Conservation (phyloP, 73 alveolate genomes). For the Urostyla sp. region DNA sequence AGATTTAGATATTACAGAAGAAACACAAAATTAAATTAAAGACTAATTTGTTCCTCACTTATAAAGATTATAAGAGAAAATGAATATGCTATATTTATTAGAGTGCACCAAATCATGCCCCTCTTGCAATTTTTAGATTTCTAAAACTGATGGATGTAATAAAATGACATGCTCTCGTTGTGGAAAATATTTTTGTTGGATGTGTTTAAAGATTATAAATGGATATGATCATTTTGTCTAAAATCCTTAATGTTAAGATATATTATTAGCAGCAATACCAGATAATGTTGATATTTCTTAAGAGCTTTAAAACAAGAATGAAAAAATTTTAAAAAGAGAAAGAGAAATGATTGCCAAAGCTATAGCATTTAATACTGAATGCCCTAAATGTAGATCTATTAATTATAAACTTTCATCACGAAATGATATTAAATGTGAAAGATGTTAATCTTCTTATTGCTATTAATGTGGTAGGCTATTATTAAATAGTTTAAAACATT, state of each 20-base stretch:
- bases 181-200: conserved; percentile 54
- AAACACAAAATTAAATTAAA: neutral
- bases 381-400: conserved; percentile 29
- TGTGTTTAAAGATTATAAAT: conserved; percentile 23
- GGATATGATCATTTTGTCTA: conserved; percentile 52
- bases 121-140: conserved; percentile 8
- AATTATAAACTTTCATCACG: neutral
- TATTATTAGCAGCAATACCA: conserved; percentile 14
- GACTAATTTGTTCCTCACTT: neutral
- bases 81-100: neutral
- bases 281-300: neutral
- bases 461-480: conserved; percentile 30
- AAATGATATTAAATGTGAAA: conserved; percentile 1
- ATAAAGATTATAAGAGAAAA: conserved; percentile 2
- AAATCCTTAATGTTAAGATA: conserved; percentile 40
- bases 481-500: conserved; percentile 31
- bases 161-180: conserved; percentile 50
- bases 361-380: neutral
- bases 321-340: neutral
- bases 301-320: no score
- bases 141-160: conserved; percentile 60
- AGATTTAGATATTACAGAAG: neutral
- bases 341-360: neutral
- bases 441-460: conserved; percentile 9
- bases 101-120: conserved; percentile 58